Base-by-base conservation (phyloP, 225 moss, liverwort and hornwort genomes). In the Marchantia paleacea region DNA sequence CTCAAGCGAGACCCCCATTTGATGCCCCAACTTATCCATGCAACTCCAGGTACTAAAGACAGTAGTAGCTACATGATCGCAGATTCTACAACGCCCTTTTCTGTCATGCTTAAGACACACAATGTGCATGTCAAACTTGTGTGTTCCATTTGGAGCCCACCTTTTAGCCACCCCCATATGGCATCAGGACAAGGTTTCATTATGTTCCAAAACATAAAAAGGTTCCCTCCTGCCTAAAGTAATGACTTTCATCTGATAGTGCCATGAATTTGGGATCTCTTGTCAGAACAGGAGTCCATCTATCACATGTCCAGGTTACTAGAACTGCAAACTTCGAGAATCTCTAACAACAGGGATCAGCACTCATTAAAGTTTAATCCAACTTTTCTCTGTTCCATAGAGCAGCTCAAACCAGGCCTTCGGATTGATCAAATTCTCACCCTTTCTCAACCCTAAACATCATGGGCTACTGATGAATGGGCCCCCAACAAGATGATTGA, bases 101-200 rank as follows among this genome's bases (percentile, higher is more conserved):
- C 48, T 70, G 69, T 70, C 69, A 70, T 70, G 69, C 48, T 47
- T 48, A 70, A 49, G 69, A 48, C 69, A 70, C 69, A 39, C 47
- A 70, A 70, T 70, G 69, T 70, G 69, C 69, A 70, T 70, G 69
- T 70, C 39, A 20, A 70, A 70, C 69, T 70, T 19, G 26, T 70
- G 68, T 31, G 16, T 49, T 70, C 48, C 69, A 70, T 39, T 70
- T 47, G 39, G 69, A 49, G 69, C 15, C 12, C 48, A 70, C 69
- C 69, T 70, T 70, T 69, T 70, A 19, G 69, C 48, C 69, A 70
- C 16, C n/a, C 65, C 26, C n/a, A 20, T 58, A 70, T 68, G 68
- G 68, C 68, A 68, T 31, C 30, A 30, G 68, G 68, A 68, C 29
- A 31, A 68, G 68, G 16, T 68, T 66, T 66, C 26, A 47, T 18